Conservation (phyloP, 257 asterid species). For the Anisodus acutangulus region DNA sequence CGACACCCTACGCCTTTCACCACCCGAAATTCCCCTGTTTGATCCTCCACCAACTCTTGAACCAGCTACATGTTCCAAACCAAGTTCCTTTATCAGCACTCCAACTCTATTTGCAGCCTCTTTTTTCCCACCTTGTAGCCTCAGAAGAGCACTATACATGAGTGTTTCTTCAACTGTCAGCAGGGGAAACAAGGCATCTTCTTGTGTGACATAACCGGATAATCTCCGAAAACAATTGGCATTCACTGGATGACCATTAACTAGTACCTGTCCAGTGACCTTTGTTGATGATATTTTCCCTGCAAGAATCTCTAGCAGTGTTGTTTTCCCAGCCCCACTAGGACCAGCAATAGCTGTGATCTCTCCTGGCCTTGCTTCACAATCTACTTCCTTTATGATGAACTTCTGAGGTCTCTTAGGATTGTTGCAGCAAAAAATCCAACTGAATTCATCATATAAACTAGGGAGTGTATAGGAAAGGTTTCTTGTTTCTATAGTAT, state of each 20-base stretch:
- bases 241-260: slow-evolving; percentile 51
- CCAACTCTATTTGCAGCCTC: slow-evolving; percentile 48
- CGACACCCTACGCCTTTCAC: slow-evolving; percentile 82
- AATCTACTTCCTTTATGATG: slow-evolving; percentile 63
- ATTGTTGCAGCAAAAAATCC: slow-evolving; percentile 36
- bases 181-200: slow-evolving; percentile 74
- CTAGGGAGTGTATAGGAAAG: slow-evolving; percentile 52
- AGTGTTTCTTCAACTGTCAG: slow-evolving; percentile 86
- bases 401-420: slow-evolving; percentile 36
- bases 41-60: slow-evolving; percentile 61
- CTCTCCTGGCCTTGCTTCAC: slow-evolving; percentile 71
- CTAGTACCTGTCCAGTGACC: slow-evolving; percentile 62
- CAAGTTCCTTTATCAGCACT: slow-evolving; percentile 66
- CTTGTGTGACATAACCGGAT: slow-evolving; percentile 79
- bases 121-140: slow-evolving; percentile 58
- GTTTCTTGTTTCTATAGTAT: slow-evolving; percentile 57
- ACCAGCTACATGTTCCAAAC: slow-evolving; percentile 60
- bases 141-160: slow-evolving; percentile 64
- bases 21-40: slow-evolving; percentile 73
- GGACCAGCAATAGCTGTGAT: slow-evolving; percentile 92
- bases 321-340: slow-evolving; percentile 91
- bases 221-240: slow-evolving; percentile 49
- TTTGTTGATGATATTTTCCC: slow-evolving; percentile 55
- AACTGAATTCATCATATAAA: slow-evolving; percentile 37
- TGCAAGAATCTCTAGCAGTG: slow-evolving; percentile 73